Base-by-base conservation (phyloP, 2,329 filamentous ascomycete species). In the Hypocrella siamensis region DNA sequence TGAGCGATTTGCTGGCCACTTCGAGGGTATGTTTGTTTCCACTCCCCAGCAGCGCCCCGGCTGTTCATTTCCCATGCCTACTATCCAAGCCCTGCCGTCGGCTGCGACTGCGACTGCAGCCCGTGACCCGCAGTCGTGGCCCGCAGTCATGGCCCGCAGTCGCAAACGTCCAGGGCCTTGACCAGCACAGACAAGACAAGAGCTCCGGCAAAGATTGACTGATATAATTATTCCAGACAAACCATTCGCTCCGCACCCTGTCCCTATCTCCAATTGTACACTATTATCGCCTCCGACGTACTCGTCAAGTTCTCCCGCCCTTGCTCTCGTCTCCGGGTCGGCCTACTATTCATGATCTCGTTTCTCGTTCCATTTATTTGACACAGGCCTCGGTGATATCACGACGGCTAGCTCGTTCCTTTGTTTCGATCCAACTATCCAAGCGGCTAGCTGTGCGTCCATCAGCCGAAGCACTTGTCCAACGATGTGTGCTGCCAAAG, bases 181-280 rank as follows among this genome's bases (percentile, higher is more conserved):
- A n/a, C n/a, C n/a, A n/a, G n/a, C n/a, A 19, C 12, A 14, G 15
- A 19, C 15, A 9, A 17, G 17, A 22, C n/a, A 22, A 22, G 21
- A 22, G 21, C 21, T 22, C 7, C 21, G 12, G 21, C 21, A 12
- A 7, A 26, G 19, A 11, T n/a, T 28, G 24, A 18, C 17, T 32
- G 17, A 22, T 31, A 28, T 10, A 26, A 33, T 27, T 7, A 6
- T 16, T 12, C 16, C 47, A 78, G 74, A 68, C 67, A 25, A 75
- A 62, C 37, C 76, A 68, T 46, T 65, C 65, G 37, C 61, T 83
- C 31, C 72, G 76, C 40, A 49, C 53, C 27, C 62, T 82, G 30
- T 73, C 71, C 17, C 59, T 72, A 27, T 63, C 75, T 26, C 78
- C 76, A n/a, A 60, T 79, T 33, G 57, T 82, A 12, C 77, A 80